Evolutionary conservation across 2,329 filamentous ascomycete genomes (phyloP).

Genomic region (Fusarium sp.): DNA sequence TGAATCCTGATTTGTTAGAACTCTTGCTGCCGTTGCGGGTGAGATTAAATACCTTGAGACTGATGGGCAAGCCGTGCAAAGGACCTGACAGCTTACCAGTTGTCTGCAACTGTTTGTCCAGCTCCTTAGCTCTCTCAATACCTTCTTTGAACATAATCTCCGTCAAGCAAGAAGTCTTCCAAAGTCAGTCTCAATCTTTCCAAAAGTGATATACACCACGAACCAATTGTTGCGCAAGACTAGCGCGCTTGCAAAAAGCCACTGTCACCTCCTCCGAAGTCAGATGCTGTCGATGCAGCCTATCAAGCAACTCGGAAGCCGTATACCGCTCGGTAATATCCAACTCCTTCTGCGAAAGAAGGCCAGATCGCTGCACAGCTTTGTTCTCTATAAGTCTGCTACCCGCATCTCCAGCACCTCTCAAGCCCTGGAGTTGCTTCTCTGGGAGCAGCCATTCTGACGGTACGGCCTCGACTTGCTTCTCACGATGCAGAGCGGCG

Average conservation of each 20-base stretch:
- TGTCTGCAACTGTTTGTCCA: constrained; percentile 39
- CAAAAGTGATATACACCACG: fast-evolving
- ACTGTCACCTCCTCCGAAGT: constrained; percentile 40
- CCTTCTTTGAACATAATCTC: constrained; percentile 43
- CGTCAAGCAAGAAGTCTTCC: constrained; percentile 42
- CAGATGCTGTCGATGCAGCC: constrained; percentile 22
- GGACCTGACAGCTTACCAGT: constrained; percentile 43
- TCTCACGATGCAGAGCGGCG: constrained; percentile 37
- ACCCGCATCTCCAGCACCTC: neutral
- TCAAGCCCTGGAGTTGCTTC: constrained; percentile 18
- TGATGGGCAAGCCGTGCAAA: constrained; percentile 42
- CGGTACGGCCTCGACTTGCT: constrained; percentile 34
- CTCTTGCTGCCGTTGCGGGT: fast-evolving
- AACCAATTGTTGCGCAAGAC: constrained; percentile 44
- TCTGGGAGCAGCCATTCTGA: constrained; percentile 29
- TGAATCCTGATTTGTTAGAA: constrained; percentile 42
- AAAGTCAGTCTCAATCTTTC: fast-evolving
- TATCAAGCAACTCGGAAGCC: constrained; percentile 30
- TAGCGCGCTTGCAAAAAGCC: constrained; percentile 44
- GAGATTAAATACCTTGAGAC: constrained; percentile 33
- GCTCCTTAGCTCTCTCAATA: constrained; percentile 21
- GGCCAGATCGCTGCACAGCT: constrained; percentile 25
- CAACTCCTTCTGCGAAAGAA: constrained; percentile 30
- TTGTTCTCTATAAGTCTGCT: constrained; percentile 34
- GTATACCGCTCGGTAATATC: constrained; percentile 34